These are phyloP conservation scores for Hypsizygus marmoreus DNA, from an alignment of 768 basidiomycete genomes.

Conservation along the genomic window DNA sequence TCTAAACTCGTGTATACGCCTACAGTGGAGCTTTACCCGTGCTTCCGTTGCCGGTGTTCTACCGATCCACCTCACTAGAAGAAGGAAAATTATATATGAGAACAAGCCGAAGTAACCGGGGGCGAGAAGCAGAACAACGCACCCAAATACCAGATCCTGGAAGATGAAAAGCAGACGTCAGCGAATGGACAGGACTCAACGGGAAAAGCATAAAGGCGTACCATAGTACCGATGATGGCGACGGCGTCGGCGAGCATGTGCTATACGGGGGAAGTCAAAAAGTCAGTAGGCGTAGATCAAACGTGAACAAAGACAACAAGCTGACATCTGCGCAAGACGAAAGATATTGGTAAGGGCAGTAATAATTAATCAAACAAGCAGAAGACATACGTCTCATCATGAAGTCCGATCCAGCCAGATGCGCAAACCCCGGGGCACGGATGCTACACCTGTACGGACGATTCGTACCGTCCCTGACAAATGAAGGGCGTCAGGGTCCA, in stretches of 20 bases:
- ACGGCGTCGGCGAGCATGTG: conserved; percentile 95
- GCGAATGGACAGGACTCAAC: conserved; percentile 11
- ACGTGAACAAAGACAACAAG: conserved; percentile 12
- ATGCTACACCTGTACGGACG: conserved; percentile 97
- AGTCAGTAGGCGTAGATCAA: conserved; percentile 12
- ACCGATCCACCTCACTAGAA: conserved; percentile 26
- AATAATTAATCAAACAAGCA: conserved; percentile 8
- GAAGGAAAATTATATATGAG: not conserved
- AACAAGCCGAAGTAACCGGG: not conserved
- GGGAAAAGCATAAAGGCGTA: conserved; percentile 33
- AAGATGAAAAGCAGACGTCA: conserved; percentile 5
- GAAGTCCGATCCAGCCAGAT: conserved; percentile 94
- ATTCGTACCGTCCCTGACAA: conserved; percentile 83
- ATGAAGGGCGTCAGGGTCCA: conserved; percentile 1
- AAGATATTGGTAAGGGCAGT: conserved; percentile 12
- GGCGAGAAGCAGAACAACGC: conserved; percentile 37
- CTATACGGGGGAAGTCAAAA: conserved; percentile 34
- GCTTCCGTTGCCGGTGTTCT: not conserved
- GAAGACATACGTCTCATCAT: conserved; percentile 87
- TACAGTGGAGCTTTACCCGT: not conserved
- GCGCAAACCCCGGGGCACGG: conserved; percentile 94
- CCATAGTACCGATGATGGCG: conserved; percentile 98
- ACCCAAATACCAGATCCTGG: conserved; percentile 92
- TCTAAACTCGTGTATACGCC: not conserved
- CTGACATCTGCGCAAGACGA: conserved; percentile 45